Evolutionary conservation across 2,329 filamentous ascomycete genomes (phyloP).

Genomic region (Thielaviopsis ethacetica): DNA sequence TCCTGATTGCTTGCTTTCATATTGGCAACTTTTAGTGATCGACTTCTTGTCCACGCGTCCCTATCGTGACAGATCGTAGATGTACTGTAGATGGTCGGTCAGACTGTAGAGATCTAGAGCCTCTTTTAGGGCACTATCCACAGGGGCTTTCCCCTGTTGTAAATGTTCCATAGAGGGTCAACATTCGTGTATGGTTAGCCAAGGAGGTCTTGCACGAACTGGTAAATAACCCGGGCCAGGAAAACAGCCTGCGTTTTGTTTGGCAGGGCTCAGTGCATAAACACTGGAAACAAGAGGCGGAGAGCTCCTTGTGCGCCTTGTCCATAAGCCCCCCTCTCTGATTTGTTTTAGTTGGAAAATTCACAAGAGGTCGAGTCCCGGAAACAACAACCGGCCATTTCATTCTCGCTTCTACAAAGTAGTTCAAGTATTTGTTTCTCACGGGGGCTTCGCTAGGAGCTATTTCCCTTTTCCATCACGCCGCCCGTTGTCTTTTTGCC

Average conservation of each 20-base stretch:
- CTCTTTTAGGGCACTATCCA: no score
- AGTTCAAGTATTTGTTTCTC: not conserved
- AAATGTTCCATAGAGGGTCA: no score
- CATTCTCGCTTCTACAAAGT: no score
- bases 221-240: no score
- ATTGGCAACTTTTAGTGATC: not conserved
- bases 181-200: no score
- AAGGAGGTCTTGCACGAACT: no score
- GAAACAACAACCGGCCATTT: not conserved
- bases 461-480: not conserved
- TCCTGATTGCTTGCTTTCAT: no score
- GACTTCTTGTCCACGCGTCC: not conserved
- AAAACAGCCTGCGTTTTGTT: no score
- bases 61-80: not conserved
- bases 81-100: no score
- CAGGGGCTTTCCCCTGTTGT: no score
- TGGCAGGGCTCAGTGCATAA: not conserved
- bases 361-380: not conserved
- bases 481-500: not conserved
- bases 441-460: not conserved
- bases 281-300: not conserved
- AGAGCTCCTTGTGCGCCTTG: not conserved
- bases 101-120: no score
- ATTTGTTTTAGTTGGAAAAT: not conserved
- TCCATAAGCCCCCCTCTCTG: not conserved